Evolutionary conservation across 129 eudicot species (phyloP).

Genomic region (Lonicera japonica): DNA sequence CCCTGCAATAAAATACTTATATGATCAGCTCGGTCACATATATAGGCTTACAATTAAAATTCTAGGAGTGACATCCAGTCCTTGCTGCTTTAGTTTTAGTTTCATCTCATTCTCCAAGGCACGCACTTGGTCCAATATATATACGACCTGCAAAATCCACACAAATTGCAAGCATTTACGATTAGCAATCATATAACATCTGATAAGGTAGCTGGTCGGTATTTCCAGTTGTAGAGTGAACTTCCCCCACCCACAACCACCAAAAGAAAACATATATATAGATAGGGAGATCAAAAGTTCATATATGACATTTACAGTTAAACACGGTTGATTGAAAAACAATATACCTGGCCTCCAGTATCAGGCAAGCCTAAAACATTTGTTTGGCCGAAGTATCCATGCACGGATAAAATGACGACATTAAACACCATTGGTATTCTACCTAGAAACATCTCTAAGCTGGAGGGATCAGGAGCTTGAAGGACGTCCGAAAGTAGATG

Average conservation of each 20-base stretch:
- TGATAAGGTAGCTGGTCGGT: too few relatives aligned
- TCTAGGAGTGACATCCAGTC: conserved; percentile 73
- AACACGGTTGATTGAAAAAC: not conserved
- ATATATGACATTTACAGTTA: too few relatives aligned
- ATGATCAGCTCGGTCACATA: not conserved
- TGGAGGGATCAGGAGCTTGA: conserved; percentile 98
- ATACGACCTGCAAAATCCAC: conserved; percentile 59
- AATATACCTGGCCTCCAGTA: conserved; percentile 96
- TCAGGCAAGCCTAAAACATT: conserved; percentile 98
- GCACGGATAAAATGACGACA: conserved; percentile 85
- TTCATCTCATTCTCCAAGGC: conserved; percentile 93
- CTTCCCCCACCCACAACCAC: not conserved
- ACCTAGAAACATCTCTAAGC: conserved; percentile 80
- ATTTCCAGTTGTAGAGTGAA: too few relatives aligned
- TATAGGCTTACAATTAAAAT: conserved; percentile 63
- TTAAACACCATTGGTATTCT: conserved; percentile 95
- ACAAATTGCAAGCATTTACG: conserved; percentile 7
- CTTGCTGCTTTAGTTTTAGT: conserved; percentile 70
- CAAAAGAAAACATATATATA: not conserved
- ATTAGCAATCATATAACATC: not conserved
- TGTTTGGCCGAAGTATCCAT: conserved; percentile 98
- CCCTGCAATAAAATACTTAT: not conserved
- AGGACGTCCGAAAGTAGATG: conserved; percentile 87
- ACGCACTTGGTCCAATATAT: conserved; percentile 97
- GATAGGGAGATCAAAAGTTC: too few relatives aligned